Percentiles rank a stretch among this genome's conserved stretches.
Conservation (phyloP, 108 stramenopile species). For the Cyclotella baltica region DNA sequence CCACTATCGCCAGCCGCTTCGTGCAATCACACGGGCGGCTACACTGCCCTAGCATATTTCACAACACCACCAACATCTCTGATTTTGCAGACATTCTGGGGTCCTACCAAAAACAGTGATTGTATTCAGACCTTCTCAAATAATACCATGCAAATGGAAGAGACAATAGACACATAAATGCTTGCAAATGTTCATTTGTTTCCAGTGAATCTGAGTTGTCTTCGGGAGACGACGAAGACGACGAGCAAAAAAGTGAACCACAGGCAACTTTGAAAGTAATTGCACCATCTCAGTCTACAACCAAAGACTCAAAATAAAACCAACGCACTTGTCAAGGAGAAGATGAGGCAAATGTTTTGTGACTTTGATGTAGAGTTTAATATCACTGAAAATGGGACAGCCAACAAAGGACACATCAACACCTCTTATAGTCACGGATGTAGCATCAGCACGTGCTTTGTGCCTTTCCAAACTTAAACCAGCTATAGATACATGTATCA, state of each 20-base stretch:
- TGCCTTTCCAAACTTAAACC: constrained; percentile 76
- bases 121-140: too few relatives aligned
- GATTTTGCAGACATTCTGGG: too few relatives aligned
- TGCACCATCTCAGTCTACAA: constrained; percentile 60
- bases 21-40: too few relatives aligned
- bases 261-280: constrained; percentile 65
- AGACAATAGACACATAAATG: neutral
- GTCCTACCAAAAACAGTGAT: too few relatives aligned
- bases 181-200: constrained; percentile 20
- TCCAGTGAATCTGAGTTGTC: constrained; percentile 43
- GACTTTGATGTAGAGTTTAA: constrained; percentile 72
- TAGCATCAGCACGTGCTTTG: constrained; percentile 59
- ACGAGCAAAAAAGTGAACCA: constrained; percentile 1
- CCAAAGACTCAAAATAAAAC: constrained; percentile 43
- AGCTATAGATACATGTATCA: constrained; percentile 77
- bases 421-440: constrained; percentile 20
- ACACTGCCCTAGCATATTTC: too few relatives aligned
- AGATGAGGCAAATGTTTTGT: constrained; percentile 79
- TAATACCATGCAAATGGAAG: neutral
- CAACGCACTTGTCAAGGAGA: constrained; percentile 38
- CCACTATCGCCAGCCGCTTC: too few relatives aligned
- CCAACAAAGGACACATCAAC: constrained; percentile 28
- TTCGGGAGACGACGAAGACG: constrained; percentile 19
- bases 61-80: too few relatives aligned
- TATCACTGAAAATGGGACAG: constrained; percentile 29